Conservation (phyloP, 108 stramenopile genomes). For the Cyclotella choctawhatcheeana region DNA sequence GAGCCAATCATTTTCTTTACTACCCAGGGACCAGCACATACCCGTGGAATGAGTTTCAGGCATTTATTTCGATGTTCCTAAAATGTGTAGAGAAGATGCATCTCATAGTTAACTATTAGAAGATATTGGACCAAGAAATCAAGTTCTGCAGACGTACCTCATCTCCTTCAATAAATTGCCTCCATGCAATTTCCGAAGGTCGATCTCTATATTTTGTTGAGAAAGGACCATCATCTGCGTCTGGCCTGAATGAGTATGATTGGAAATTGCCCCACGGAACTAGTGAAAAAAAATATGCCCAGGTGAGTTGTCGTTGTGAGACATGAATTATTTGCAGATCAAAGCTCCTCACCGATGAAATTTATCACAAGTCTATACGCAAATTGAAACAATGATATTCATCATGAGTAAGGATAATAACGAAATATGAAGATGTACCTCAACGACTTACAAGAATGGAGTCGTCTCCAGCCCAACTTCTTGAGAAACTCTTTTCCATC, state of each 20-base stretch:
- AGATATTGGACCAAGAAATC: too few species aligned
- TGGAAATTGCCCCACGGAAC: constrained; percentile 62
- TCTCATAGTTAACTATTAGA: too few species aligned
- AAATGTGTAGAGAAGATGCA: not conserved
- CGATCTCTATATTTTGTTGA: constrained; percentile 17
- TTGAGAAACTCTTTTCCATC: constrained; percentile 38
- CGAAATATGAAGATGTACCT: not conserved
- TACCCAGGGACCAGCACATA: constrained; percentile 53
- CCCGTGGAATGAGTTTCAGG: constrained; percentile 53
- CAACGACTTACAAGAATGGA: constrained; percentile 38
- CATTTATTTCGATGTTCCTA: constrained; percentile 42
- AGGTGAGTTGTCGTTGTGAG: too few species aligned
- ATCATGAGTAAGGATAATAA: not conserved
- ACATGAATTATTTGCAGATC: too few species aligned
- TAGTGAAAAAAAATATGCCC: not conserved
- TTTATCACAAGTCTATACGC: constrained; percentile 17
- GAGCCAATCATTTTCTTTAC: constrained; percentile 62
- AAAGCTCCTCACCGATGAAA: constrained; percentile 10
- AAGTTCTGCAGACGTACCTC: constrained; percentile 18
- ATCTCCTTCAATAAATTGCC: constrained; percentile 42
- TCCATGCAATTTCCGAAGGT: constrained; percentile 50
- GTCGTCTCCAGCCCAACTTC: constrained; percentile 28
- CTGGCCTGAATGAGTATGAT: constrained; percentile 46
- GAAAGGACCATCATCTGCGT: constrained; percentile 52
- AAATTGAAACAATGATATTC: not conserved